These are phyloP conservation scores for Anethum foeniculum DNA, from an alignment of 140 eudicot species.

Conservation along the genomic window DNA sequence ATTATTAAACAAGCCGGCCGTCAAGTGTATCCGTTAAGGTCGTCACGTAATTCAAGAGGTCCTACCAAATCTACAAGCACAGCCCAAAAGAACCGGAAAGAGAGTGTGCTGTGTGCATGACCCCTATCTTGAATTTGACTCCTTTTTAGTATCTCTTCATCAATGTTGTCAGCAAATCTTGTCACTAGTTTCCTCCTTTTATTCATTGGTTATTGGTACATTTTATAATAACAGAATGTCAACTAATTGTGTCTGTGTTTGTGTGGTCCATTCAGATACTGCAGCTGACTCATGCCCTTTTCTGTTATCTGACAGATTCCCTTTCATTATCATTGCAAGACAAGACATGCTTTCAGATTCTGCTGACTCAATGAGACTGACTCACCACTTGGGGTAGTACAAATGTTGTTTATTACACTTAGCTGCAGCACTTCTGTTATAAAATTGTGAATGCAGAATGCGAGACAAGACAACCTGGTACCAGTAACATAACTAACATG, in stretches of 20 bases:
- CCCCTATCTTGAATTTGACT: neutral
- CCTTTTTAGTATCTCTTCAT: neutral
- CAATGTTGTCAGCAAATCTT: neutral
- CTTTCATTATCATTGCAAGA: neutral
- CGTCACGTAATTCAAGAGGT: neutral
- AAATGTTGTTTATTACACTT: neutral
- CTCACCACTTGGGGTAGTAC: constrained; percentile 6
- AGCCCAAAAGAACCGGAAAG: neutral
- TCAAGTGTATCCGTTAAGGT: neutral
- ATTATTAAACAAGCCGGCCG: neutral
- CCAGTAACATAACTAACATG: neutral
- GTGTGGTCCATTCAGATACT: neutral
- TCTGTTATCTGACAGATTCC: neutral
- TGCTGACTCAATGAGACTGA: constrained; percentile 7
- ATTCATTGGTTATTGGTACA: neutral
- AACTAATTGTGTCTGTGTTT: neutral
- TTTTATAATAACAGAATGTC: neutral
- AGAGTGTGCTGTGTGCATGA: neutral
- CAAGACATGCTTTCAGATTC: neutral
- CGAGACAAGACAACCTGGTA: constrained; percentile 12
- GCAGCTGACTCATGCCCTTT: neutral
- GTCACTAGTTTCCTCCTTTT: neutral
- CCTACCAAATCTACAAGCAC: neutral
- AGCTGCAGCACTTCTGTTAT: neutral
- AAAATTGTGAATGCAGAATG: neutral